Evolutionary conservation across 2,329 filamentous ascomycete species (phyloP).

Genomic region (Xylariaceae sp.): DNA sequence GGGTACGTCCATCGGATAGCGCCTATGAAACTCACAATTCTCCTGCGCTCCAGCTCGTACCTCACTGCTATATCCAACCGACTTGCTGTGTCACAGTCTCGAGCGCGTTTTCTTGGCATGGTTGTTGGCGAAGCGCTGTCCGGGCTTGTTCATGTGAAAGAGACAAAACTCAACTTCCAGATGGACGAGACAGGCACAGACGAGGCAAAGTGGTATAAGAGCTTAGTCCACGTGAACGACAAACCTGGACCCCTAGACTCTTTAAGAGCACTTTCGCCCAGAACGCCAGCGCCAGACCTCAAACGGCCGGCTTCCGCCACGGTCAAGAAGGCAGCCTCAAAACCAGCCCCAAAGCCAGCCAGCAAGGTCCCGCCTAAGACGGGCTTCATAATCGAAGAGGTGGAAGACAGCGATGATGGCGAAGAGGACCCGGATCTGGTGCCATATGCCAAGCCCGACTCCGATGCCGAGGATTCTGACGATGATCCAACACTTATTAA

Average conservation of each 20-base stretch:
- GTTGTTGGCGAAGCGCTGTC: constrained; percentile 71
- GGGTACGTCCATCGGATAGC: constrained; percentile 67
- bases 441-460: constrained; percentile 79
- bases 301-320: no score
- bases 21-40: constrained; percentile 59
- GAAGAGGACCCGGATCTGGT: constrained; percentile 63
- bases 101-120: constrained; percentile 82
- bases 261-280: constrained; percentile 33
- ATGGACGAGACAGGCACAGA: constrained; percentile 69
- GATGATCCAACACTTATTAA: constrained; percentile 86
- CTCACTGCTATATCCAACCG: constrained; percentile 79
- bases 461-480: constrained; percentile 84
- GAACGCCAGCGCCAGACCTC: constrained; percentile 22
- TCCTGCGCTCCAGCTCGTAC: constrained; percentile 68
- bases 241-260: constrained; percentile 51
- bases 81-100: constrained; percentile 67
- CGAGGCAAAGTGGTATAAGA: constrained; percentile 72
- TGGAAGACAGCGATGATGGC: constrained; percentile 49
- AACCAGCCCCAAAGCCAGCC: constrained; percentile 17
- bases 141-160: constrained; percentile 58
- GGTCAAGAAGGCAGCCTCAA: no score
- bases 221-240: constrained; percentile 59
- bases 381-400: constrained; percentile 58
- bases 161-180: constrained; percentile 74
- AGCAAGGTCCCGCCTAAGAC: constrained; percentile 30